These are phyloP conservation scores for Heteromeles arbutifolia DNA, from an alignment of 306 rosid species.

Conservation along the genomic window DNA sequence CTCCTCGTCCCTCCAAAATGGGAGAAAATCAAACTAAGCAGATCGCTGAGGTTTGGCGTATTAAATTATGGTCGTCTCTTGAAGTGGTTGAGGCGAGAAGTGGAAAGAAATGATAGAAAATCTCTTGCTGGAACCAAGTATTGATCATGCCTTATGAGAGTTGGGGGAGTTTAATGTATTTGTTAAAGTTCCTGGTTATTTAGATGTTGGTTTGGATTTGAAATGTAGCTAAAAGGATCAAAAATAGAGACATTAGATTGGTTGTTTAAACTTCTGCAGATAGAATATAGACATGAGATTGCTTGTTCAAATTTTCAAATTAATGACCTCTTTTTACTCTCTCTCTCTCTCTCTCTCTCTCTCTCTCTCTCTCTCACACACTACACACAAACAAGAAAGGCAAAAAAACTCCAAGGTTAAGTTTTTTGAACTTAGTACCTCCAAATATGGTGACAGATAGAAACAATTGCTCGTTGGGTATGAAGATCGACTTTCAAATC, in stretches of 20 bases:
- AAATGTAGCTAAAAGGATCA: constrained; percentile 8
- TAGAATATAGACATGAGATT: background rate
- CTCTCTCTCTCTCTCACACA: background rate
- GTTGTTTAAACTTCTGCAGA: background rate
- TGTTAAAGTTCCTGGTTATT: constrained; percentile 13
- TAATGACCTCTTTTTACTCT: background rate
- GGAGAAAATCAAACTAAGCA: constrained; percentile 1
- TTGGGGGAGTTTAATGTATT: constrained; percentile 16
- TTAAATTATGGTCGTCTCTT: background rate
- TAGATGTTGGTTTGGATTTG: constrained; percentile 6
- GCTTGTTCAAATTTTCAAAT: constrained; percentile 10
- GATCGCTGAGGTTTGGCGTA: background rate
- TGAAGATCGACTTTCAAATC: too few species aligned
- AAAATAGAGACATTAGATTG: constrained; percentile 8
- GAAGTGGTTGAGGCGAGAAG: background rate
- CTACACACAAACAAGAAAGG: background rate
- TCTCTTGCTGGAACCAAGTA: background rate
- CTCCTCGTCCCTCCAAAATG: constrained; percentile 26
- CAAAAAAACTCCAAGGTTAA: background rate
- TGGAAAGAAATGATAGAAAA: background rate
- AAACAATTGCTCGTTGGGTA: too few species aligned
- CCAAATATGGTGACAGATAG: background rate
- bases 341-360: background rate
- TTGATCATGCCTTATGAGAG: background rate
- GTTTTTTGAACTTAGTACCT: background rate